Conservation (phyloP, 768 basidiomycete genomes). For the Lanmaoa rubissima region DNA sequence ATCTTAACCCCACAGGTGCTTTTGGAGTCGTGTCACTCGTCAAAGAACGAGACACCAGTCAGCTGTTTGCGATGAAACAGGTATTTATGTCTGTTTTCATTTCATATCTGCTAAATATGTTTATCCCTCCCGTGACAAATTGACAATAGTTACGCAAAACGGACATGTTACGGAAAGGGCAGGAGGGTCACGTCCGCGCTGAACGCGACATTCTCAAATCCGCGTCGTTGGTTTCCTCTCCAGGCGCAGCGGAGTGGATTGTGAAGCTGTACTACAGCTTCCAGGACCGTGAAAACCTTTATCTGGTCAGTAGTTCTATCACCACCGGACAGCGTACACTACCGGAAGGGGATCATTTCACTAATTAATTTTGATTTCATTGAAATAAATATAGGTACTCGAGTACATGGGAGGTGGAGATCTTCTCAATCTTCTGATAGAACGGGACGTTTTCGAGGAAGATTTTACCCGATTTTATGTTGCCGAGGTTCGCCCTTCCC, state of each 20-base stretch:
- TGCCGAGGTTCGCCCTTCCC: conserved; percentile 64
- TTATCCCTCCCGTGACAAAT: conserved; percentile 26
- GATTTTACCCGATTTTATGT: conserved; percentile 91
- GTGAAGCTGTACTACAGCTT: conserved; percentile 92
- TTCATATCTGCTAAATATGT: conserved; percentile 27
- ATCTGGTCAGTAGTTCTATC: conserved; percentile 67
- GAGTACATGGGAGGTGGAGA: conserved; percentile 98
- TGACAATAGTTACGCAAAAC: conserved; percentile 68
- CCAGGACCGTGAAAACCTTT: conserved; percentile 92
- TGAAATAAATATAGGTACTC: conserved; percentile 58
- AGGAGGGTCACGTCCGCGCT: conserved; percentile 95
- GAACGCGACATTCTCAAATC: conserved; percentile 93
- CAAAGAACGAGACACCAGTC: conserved; percentile 72
- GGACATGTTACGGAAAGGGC: conserved; percentile 94
- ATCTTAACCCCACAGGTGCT: conserved; percentile 58
- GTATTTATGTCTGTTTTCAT: conserved; percentile 41
- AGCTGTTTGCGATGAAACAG: conserved; percentile 96
- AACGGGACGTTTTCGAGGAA: conserved; percentile 88
- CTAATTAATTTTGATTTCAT: conserved; percentile 62
- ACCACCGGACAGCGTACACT: conserved; percentile 23
- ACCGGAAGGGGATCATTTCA: conserved; percentile 27
- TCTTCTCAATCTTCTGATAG: conserved; percentile 92
- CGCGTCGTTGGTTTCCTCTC: conserved; percentile 75
- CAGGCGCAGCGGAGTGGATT: conserved; percentile 86
- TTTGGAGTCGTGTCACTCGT: conserved; percentile 97